Percentiles rank a stretch among this genome's conserved stretches.
Conservation (phyloP, 208 protist genomes). For the Plasmodiophora brassicae region DNA sequence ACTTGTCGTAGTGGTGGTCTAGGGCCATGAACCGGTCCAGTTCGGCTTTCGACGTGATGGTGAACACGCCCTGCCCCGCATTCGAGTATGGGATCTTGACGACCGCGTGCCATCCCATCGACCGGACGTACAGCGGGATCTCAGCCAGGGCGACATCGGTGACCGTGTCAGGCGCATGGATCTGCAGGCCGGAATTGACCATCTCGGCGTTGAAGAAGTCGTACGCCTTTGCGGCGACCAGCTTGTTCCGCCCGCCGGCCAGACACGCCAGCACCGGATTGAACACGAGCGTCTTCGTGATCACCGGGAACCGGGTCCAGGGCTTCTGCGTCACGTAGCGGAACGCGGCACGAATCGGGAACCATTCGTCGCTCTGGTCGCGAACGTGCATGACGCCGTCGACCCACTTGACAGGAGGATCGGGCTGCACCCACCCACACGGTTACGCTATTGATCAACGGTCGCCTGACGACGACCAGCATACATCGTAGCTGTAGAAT, state of each 20-base stretch:
- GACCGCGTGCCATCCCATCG: conserved; percentile 60
- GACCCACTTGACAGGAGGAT: not conserved
- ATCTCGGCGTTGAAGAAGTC: conserved; percentile 62
- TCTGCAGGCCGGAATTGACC: conserved; percentile 19
- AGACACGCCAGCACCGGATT: conserved; percentile 65
- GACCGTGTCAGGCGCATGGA: conserved; percentile 55
- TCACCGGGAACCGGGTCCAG: conserved; percentile 57
- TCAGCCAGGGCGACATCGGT: conserved; percentile 50
- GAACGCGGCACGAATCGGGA: conserved; percentile 53
- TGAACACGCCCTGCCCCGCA: conserved; percentile 60
- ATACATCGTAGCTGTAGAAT: conserved; percentile 38
- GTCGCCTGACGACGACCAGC: too few species aligned
- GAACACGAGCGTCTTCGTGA: conserved; percentile 57
- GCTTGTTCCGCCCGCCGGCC: conserved; percentile 66
- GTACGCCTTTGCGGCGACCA: conserved; percentile 64
- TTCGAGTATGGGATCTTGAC: conserved; percentile 58
- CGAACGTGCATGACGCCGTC: conserved; percentile 43
- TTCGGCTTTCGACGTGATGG: conserved; percentile 60
- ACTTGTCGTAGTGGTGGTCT: conserved; percentile 60
- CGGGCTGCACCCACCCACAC: too few species aligned
- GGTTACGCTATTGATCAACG: too few species aligned
- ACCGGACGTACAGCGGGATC: conserved; percentile 55
- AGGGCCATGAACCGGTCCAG: conserved; percentile 62
- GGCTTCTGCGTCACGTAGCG: conserved; percentile 67
- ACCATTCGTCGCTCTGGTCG: conserved; percentile 47